phyloP scores from a whole-genome alignment of 1,139 yeast species.

The Yamadazyma trypodendri region DNA sequence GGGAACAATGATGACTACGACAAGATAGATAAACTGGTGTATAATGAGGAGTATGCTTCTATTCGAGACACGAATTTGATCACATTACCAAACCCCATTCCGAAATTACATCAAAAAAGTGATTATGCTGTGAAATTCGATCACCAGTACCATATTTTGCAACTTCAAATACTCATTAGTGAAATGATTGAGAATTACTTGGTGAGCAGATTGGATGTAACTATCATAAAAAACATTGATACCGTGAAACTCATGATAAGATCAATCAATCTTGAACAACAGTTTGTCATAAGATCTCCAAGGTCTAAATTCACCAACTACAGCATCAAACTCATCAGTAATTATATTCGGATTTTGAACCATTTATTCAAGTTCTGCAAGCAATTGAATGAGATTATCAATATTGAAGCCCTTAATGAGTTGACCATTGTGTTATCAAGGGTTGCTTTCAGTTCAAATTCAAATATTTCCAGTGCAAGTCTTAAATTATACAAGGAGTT shows the following conservation, averaged over 20 bases:
- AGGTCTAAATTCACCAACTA: constrained; percentile 40
- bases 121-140: constrained; percentile 22
- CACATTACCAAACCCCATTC: constrained; percentile 8
- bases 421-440: constrained; percentile 53
- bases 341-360: constrained; percentile 30
- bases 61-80: constrained; percentile 3
- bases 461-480: constrained; percentile 34
- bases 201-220: constrained; percentile 28
- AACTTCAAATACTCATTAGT: constrained; percentile 40
- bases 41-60: constrained; percentile 23
- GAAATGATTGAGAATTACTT: constrained; percentile 45
- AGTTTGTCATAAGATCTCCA: constrained; percentile 44
- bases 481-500: constrained; percentile 29
- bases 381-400: constrained; percentile 33
- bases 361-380: constrained; percentile 33
- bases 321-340: constrained; percentile 45
- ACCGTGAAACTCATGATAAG: constrained; percentile 45
- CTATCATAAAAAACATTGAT: constrained; percentile 34
- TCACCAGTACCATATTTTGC: constrained; percentile 46
- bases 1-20: constrained; percentile 50
- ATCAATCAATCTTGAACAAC: constrained; percentile 54
- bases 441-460: constrained; percentile 54
- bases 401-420: constrained; percentile 46
- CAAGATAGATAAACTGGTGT: constrained; percentile 29
- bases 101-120: constrained; percentile 2